Evolutionary conservation across 2,329 filamentous ascomycete species (phyloP), one percentile per base, ranked within the genome.

Genomic region (Xylaria polymorpha): DNA sequence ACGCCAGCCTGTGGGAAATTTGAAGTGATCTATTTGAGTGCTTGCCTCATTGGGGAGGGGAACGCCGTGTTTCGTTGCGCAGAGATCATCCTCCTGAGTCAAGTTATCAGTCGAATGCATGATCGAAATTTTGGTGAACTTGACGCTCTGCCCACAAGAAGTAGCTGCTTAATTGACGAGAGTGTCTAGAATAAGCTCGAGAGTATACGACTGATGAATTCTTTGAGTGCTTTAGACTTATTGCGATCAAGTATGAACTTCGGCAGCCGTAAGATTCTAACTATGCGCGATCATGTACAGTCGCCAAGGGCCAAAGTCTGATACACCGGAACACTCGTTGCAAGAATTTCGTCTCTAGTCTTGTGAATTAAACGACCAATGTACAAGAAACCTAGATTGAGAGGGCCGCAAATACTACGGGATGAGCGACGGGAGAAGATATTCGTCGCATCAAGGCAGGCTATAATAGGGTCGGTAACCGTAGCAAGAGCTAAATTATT

Each of bases 1-100:
- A 12, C 64, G 56, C 57, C 64, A 66, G 29, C 64, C 64, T 12
- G 56, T 46, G 56, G 61, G 46, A 55, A 61, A 66, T n/a, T 66
- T 61, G 64, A 66, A 61, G 18, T 60, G 7, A 37, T 58, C 62
- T 18, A 32, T 57, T 51, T 59, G 62, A 46, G 32, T 48, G 29
- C 39, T 44, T 25, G 53, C 56, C 32, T 56, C 43, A 46, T 32
- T 35, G 15, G 50, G 22, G 32, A 59, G 51, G 5, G 62, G 15
- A 53, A 14, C 3, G 43, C 8, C 22, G 35, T 37, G 44, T 66
- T 55, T 37, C 29, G 9, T 20, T 5, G 53, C 43, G 43, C 53
- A 43, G 18, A 56, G 43, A 64, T 57, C 50, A 57, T 56, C 50
- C 39, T 58, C 50, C 43, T 63, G 37, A 37, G 61, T 56, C 5